Conservation (phyloP, 495 filamentous ascomycete genomes). For the Penicillium cosmopolitanum region DNA sequence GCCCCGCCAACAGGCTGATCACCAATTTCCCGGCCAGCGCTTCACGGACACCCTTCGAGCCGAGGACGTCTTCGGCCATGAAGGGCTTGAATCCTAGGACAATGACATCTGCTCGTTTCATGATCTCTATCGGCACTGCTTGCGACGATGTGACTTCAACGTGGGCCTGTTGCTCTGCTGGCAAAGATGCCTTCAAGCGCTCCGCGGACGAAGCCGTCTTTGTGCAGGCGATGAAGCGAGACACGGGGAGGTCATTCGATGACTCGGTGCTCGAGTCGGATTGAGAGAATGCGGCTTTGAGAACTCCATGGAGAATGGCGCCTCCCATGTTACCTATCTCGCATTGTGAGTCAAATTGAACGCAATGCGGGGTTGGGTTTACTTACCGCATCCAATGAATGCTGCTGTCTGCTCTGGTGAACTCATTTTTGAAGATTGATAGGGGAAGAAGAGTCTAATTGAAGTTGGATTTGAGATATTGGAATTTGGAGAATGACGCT, state of each 20-base stretch:
- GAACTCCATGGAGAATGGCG: constrained; percentile 39
- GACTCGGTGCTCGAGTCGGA: background rate
- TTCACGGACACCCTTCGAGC: constrained; percentile 25
- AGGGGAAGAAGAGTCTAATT: background rate
- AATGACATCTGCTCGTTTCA: constrained; percentile 37
- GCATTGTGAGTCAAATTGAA: constrained; percentile 11
- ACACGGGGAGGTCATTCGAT: constrained; percentile 17
- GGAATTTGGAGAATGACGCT: too few relatives aligned
- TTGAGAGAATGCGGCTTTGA: constrained; percentile 33
- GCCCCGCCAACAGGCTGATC: constrained; percentile 84
- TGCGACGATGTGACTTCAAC: constrained; percentile 24
- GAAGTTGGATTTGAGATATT: background rate
- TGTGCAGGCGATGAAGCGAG: constrained; percentile 35
- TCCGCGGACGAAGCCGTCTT: constrained; percentile 32
- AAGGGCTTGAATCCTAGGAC: constrained; percentile 44
- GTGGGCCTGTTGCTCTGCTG: constrained; percentile 13
- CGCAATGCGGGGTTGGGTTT: background rate
- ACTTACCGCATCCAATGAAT: constrained; percentile 37
- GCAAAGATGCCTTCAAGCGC: constrained; percentile 16
- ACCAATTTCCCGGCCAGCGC: constrained; percentile 73
- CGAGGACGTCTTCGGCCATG: constrained; percentile 36
- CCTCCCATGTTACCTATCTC: constrained; percentile 44
- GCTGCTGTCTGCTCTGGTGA: constrained; percentile 21
- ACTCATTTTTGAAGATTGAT: background rate
- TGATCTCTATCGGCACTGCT: constrained; percentile 23